These are phyloP conservation scores for Huntiella moniliformis DNA, from an alignment of 2,329 filamentous ascomycete species.

Conservation along the genomic window DNA sequence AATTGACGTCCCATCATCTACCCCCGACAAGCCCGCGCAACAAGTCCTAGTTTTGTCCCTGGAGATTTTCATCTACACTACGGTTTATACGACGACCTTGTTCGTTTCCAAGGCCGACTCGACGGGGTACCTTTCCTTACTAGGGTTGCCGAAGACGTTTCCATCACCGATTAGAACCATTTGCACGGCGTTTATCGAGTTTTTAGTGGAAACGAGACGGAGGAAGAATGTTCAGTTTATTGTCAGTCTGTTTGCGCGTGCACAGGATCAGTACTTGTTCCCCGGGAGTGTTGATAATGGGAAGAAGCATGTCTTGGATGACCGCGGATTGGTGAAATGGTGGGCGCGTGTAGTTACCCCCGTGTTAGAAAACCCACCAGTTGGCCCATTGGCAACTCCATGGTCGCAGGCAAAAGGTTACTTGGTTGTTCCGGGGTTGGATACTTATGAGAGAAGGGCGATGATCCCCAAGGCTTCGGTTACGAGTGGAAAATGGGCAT, in stretches of 20 bases:
- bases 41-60: slow-evolving; percentile 63
- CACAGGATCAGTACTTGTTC: slow-evolving; percentile 88
- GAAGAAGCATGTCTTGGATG: slow-evolving; percentile 80
- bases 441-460: slow-evolving; percentile 58
- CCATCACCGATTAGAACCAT: slow-evolving; percentile 58
- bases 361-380: slow-evolving; percentile 35
- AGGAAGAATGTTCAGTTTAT: slow-evolving; percentile 50
- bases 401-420: slow-evolving; percentile 50
- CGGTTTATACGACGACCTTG: slow-evolving; percentile 59
- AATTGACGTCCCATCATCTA: slow-evolving; percentile 19
- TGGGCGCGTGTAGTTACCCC: slow-evolving; percentile 82
- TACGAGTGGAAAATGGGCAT: slow-evolving; percentile 40
- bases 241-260: slow-evolving; percentile 76
- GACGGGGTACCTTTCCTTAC: slow-evolving; percentile 61
- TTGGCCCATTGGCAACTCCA: slow-evolving; percentile 12
- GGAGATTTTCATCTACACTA: slow-evolving; percentile 76
- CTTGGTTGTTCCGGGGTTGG: slow-evolving; percentile 71
- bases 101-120: slow-evolving; percentile 97
- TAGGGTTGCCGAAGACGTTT: slow-evolving; percentile 41
- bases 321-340: slow-evolving; percentile 80
- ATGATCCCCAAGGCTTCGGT: slow-evolving; percentile 42
- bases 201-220: slow-evolving; percentile 49
- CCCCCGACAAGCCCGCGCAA: slow-evolving; percentile 14
- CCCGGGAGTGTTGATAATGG: slow-evolving; percentile 73
- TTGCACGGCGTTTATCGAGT: slow-evolving; percentile 55